Evolutionary conservation across 2,329 filamentous ascomycete species (phyloP), one percentile per base, ranked within the genome.

Genomic region (Lasiodiplodia sp.): DNA sequence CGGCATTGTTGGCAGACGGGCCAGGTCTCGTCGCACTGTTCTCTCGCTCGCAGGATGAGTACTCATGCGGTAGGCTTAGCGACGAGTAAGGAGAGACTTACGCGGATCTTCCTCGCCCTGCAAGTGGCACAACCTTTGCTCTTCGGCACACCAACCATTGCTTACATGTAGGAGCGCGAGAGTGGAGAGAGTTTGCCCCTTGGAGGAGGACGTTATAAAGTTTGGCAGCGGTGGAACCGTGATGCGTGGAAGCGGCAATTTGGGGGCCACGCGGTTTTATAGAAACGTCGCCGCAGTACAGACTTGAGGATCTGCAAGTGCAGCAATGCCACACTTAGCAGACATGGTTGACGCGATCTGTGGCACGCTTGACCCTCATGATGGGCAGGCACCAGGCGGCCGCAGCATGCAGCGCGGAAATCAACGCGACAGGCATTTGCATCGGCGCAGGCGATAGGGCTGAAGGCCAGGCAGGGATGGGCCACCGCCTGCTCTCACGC

Each of bases 11-110:
- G 44, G 68, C 77, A 79, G 23, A 57, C 69, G 23, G 77, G 77
- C 77, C 77, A 79, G 14, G 71, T 74, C 66, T 78, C 76, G 68
- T 78, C 77, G 53, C 73, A 75, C 78, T 74, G 52, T 47, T 47
- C 18, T 47, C 40, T n/a, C 40, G 40, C 44, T 62, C 56, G 66
- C 47, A 57, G 18, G 23, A 67, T 67, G 66, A 67, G 66, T 40
- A 60, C 56, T 14, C 56, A 67, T 67, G 60, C 47, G 66, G 57
- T 25, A 47, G 66, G 25, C 57, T 28, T 18, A 57, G 53, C 49
- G 51, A 40, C 25, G 55, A 31, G 28, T n/a, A n/a, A 51, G 53
- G 65, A 21, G 31, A 49, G 31, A 67, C 66, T 47, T 63, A 68
- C 66, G 34, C 57, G 34, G 56, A 68, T 68, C 66, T 68, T 68